phyloP scores from a whole-genome alignment of 2,329 filamentous ascomycete genomes.

The Verticillium klebahnii region DNA sequence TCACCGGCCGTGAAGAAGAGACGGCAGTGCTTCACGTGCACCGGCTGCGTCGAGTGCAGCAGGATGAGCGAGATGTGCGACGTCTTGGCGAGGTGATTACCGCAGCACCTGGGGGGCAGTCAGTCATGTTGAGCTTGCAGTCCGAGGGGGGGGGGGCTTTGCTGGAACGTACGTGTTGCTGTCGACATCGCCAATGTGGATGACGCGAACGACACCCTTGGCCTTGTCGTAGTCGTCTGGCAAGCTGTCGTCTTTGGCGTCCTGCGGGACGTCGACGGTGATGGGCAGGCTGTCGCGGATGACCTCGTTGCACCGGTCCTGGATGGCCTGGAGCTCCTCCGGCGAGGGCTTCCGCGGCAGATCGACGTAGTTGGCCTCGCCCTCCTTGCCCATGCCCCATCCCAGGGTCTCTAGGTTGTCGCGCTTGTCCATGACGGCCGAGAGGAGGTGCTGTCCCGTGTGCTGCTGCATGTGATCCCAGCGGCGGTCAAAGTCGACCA shows the following conservation, averaged over 20 bases:
- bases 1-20: slow-evolving; percentile 23
- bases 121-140: not conserved
- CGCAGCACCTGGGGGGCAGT: slow-evolving; percentile 19
- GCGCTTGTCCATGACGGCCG: slow-evolving; percentile 21
- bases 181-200: slow-evolving; percentile 23
- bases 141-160: not conserved
- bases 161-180: slow-evolving; percentile 19
- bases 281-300: slow-evolving; percentile 19
- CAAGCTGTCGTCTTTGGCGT: slow-evolving; percentile 17
- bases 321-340: slow-evolving; percentile 18
- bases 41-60: slow-evolving; percentile 19
- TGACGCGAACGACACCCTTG: slow-evolving; percentile 21
- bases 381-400: slow-evolving; percentile 23
- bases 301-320: slow-evolving; percentile 18
- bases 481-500: slow-evolving; percentile 21
- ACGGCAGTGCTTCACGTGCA: slow-evolving; percentile 25
- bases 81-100: slow-evolving; percentile 24
- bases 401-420: slow-evolving; percentile 20
- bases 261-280: slow-evolving; percentile 17
- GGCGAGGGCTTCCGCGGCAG: slow-evolving; percentile 19
- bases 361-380: slow-evolving; percentile 24
- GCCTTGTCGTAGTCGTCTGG: slow-evolving; percentile 24
- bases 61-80: slow-evolving; percentile 24
- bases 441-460: slow-evolving; percentile 25
- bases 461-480: slow-evolving; percentile 30